Conservation (phyloP, 345 rosid species). For the Hibiscus trionum region DNA sequence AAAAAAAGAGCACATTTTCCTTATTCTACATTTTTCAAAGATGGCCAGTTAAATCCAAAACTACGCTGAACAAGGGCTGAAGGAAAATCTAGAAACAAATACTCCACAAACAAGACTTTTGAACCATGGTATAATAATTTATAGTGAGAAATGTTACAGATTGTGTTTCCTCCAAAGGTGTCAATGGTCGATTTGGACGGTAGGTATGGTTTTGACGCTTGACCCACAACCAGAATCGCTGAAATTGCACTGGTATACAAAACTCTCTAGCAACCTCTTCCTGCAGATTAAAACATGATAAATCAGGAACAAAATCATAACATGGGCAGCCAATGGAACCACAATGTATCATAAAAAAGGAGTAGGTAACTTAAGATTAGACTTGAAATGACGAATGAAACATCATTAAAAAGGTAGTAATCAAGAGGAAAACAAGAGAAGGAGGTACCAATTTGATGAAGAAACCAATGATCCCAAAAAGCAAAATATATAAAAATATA, state of each 20-base stretch:
- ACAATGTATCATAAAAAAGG: not conserved
- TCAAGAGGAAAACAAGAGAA: not conserved
- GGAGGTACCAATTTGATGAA: not conserved
- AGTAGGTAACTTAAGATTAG: not conserved
- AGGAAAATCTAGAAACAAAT: too few species aligned
- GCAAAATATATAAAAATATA: not conserved
- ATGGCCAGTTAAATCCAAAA: not conserved
- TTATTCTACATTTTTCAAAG: not conserved
- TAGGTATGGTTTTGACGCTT: constrained; percentile 93
- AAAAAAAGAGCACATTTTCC: not conserved
- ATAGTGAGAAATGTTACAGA: constrained; percentile 32
- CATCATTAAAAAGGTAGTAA: not conserved
- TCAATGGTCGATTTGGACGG: constrained; percentile 80
- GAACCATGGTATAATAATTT: too few species aligned
- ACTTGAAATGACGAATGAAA: not conserved
- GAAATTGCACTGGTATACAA: constrained; percentile 74
- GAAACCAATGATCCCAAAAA: not conserved
- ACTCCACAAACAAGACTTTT: too few species aligned
- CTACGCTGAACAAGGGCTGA: not conserved
- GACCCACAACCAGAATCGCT: constrained; percentile 95
- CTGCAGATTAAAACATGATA: constrained; percentile 23
- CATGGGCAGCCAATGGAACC: not conserved
- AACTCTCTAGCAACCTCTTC: constrained; percentile 94
- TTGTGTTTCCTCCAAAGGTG: constrained; percentile 66
- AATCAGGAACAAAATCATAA: not conserved